Percentiles rank a stretch among this genome's conserved stretches.
Evolutionary conservation across 805 yeast genomes (phyloP).

Genomic region (Isabelozyma gotoi): DNA sequence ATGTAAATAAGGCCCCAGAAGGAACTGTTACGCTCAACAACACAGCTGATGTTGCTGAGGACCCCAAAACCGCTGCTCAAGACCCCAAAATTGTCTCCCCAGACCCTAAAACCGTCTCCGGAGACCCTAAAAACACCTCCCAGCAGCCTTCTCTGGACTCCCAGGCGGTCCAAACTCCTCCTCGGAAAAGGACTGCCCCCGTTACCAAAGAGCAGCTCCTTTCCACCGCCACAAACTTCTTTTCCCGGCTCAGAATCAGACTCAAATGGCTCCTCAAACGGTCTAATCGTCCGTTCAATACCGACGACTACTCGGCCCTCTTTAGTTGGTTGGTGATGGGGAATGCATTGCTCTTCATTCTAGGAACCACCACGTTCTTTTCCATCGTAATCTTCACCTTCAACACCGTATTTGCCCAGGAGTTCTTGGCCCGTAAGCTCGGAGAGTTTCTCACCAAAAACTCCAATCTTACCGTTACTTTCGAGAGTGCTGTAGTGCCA

Average conservation of each 20-base stretch:
- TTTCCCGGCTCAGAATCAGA: conserved; percentile 31
- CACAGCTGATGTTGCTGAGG: too few relatives aligned
- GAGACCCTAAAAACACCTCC: too few relatives aligned
- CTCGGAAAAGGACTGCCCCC: conserved; percentile 1
- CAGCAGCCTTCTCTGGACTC: background rate
- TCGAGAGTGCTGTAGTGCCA: conserved; percentile 93
- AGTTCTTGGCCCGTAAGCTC: conserved; percentile 73
- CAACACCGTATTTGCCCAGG: conserved; percentile 88
- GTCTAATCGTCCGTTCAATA: conserved; percentile 79
- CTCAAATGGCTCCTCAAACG: conserved; percentile 74
- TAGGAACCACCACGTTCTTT: conserved; percentile 92
- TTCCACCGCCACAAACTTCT: conserved; percentile 25
- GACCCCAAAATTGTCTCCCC: too few relatives aligned
- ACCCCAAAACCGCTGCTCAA: too few relatives aligned
- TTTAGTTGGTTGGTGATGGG: conserved; percentile 92
- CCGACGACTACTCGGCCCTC: conserved; percentile 90
- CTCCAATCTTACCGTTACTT: conserved; percentile 78
- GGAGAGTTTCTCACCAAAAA: conserved; percentile 85
- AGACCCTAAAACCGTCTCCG: too few relatives aligned
- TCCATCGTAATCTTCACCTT: conserved; percentile 73
- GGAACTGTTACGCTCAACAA: too few relatives aligned
- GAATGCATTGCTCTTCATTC: conserved; percentile 70
- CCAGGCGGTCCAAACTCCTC: background rate
- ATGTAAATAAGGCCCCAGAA: too few relatives aligned
- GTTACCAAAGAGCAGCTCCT: conserved; percentile 24